Evolutionary conservation across 306 rosid species (phyloP).

Genomic region (Vicia villosa): DNA sequence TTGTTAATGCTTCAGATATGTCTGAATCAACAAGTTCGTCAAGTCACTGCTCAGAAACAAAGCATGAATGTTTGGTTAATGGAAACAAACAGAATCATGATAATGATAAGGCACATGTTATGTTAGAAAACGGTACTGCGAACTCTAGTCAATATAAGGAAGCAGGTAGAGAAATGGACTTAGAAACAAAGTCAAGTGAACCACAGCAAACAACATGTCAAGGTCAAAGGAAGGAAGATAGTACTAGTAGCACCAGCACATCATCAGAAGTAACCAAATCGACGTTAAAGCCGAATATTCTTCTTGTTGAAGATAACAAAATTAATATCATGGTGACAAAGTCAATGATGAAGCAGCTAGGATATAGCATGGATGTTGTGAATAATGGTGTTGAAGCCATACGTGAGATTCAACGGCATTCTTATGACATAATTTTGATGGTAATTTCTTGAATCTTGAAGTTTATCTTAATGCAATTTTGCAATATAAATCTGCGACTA

Average conservation of each 20-base stretch:
- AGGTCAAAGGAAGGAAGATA: constrained; percentile 48
- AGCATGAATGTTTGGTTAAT: constrained; percentile 31
- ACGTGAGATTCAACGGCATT: constrained; percentile 58
- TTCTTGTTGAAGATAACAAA: constrained; percentile 94
- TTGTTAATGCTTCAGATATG: constrained; percentile 43
- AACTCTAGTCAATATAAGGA: constrained; percentile 41
- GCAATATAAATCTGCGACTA: background rate
- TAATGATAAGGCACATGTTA: constrained; percentile 31
- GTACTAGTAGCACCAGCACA: constrained; percentile 4
- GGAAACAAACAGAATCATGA: constrained; percentile 34
- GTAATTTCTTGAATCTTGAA: constrained; percentile 47
- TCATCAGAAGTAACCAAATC: constrained; percentile 44
- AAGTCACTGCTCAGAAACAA: constrained; percentile 38
- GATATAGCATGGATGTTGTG: constrained; percentile 81
- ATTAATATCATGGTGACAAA: constrained; percentile 87
- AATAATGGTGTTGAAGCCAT: constrained; percentile 88
- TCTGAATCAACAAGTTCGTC: constrained; percentile 50
- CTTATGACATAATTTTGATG: constrained; percentile 82
- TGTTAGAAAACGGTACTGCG: constrained; percentile 41
- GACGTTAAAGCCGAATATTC: constrained; percentile 61
- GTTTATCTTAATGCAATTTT: background rate
- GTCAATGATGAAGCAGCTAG: constrained; percentile 91
- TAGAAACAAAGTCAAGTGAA: constrained; percentile 39
- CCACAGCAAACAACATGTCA: constrained; percentile 40
- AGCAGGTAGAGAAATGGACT: constrained; percentile 35